Evolutionary conservation across 805 yeast genomes (phyloP).

Genomic region (Dipodascopsis tothii): DNA sequence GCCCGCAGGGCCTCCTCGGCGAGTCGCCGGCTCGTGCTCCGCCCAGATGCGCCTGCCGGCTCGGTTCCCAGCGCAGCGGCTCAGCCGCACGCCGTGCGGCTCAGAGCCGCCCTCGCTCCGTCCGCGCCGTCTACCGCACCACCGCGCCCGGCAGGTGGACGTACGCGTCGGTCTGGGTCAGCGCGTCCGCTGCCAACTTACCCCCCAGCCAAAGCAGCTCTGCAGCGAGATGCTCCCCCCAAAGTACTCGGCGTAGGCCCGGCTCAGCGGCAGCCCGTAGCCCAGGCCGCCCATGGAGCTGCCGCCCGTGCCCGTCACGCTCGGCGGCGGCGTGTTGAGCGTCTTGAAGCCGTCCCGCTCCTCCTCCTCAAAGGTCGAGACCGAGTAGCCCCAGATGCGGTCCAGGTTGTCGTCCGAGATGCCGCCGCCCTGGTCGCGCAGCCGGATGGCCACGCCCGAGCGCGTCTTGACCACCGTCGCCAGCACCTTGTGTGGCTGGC

Average conservation of each 20-base stretch:
- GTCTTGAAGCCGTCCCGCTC: slow-evolving; percentile 47
- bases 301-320: slow-evolving; percentile 49
- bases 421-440: slow-evolving; percentile 87
- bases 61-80: too few species aligned
- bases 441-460: slow-evolving; percentile 53
- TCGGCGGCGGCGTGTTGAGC: slow-evolving; percentile 53
- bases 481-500: slow-evolving; percentile 37
- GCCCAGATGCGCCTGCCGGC: too few species aligned
- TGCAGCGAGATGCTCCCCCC: slow-evolving; percentile 65
- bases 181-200: too few species aligned
- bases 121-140: neutral
- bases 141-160: neutral
- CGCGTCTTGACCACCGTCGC: slow-evolving; percentile 42
- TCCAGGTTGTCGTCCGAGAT: slow-evolving; percentile 58
- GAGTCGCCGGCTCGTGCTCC: too few species aligned
- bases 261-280: slow-evolving; percentile 80
- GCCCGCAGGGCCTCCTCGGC: too few species aligned
- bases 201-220: slow-evolving; percentile 65
- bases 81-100: too few species aligned
- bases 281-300: slow-evolving; percentile 87
- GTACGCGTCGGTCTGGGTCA: neutral
- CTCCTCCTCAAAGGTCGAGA: slow-evolving; percentile 60
- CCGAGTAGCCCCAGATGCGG: slow-evolving; percentile 78
- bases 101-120: too few species aligned
- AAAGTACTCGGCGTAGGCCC: slow-evolving; percentile 62